phyloP scores from a whole-genome alignment of 306 rosid genomes.

The Cercis canadensis region DNA sequence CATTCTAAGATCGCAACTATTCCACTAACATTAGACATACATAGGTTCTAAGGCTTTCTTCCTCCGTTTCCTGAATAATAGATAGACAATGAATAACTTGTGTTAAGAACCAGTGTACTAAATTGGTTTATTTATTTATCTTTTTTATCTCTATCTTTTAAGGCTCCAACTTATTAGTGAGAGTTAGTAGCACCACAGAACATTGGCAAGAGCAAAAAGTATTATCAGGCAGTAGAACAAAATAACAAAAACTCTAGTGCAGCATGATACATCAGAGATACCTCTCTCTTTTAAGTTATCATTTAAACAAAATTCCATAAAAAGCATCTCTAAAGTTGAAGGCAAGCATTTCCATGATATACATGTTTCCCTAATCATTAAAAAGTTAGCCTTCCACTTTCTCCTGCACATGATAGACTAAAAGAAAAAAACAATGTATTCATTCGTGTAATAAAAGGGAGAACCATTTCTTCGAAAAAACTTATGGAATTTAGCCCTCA shows the following conservation, averaged over 20 bases:
- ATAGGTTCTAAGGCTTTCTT: no score
- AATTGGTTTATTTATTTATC: background rate
- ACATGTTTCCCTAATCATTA: background rate
- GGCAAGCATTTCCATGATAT: background rate
- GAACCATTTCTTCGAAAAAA: background rate
- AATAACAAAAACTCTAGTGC: conserved; percentile 4
- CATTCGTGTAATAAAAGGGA: conserved; percentile 1
- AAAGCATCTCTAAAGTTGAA: background rate
- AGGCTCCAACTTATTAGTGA: no score
- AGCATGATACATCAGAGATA: conserved; percentile 4
- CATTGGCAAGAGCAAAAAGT: background rate
- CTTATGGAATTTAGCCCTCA: conserved; percentile 70
- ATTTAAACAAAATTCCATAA: background rate
- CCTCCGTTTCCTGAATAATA: conserved; percentile 41
- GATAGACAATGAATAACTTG: background rate
- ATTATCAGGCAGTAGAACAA: background rate
- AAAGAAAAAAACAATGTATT: conserved; percentile 4
- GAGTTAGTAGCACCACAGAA: background rate
- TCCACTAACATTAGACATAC: no score
- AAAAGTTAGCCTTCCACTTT: background rate
- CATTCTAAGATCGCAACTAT: no score
- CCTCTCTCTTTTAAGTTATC: background rate
- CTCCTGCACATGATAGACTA: background rate
- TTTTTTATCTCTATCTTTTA: background rate
- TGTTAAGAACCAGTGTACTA: background rate